A percentile compares a stretch with the other conserved stretches of the same genome.
Conservation (phyloP, 129 eudicot species). For the Pseudognaphalium luteoalbum region DNA sequence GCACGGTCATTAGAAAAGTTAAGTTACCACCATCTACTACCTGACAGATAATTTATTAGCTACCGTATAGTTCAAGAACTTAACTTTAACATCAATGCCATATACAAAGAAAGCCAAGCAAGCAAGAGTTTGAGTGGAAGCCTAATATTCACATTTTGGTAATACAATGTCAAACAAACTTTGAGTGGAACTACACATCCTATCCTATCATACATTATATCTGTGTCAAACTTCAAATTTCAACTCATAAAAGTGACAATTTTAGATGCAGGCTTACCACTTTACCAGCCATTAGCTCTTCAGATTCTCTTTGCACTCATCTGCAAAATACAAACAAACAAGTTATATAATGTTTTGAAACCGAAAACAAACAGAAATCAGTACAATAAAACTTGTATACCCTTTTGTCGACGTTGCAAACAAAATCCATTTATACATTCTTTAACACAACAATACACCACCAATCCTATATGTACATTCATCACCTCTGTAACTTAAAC, state of each 20-base stretch:
- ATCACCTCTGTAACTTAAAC: not conserved
- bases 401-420: not conserved
- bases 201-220: not conserved
- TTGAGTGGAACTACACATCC: conserved; percentile 7
- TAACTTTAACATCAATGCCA: not conserved
- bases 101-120: not conserved
- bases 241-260: not conserved
- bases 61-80: not conserved
- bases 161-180: not conserved
- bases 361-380: not conserved
- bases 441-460: no score
- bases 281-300: not conserved
- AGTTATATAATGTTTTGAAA: not conserved
- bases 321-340: not conserved
- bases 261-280: conserved; percentile 3
- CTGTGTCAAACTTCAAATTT: not conserved
- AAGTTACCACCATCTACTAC: conserved; percentile 24
- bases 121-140: conserved; percentile 2
- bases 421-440: not conserved
- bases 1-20: conserved; percentile 9
- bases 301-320: conserved; percentile 3
- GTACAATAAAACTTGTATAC: not conserved
- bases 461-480: not conserved
- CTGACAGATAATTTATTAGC: not conserved
- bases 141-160: not conserved